Percentiles rank a stretch among this genome's conserved stretches.
Conservation (phyloP, 2,329 filamentous ascomycete genomes). For the Clonostachys chloroleuca region DNA sequence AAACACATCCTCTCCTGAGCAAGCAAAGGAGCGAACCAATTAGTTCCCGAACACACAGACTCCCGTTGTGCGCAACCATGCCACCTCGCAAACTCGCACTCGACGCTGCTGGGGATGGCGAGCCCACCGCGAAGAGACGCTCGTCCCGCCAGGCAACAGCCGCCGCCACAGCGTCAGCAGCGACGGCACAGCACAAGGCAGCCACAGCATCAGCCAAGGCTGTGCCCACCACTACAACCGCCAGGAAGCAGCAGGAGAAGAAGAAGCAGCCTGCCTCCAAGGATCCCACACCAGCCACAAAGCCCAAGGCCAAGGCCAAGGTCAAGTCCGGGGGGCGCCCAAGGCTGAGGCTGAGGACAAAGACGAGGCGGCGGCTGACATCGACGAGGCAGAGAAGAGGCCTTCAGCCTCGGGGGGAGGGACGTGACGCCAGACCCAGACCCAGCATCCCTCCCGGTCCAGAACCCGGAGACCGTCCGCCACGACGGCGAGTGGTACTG, state of each 20-base stretch:
- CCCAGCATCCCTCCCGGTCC: constrained; percentile 23
- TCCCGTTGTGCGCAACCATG: constrained; percentile 5
- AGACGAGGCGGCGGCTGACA: background rate
- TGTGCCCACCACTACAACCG: background rate
- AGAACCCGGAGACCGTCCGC: constrained; percentile 28
- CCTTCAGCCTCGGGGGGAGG: background rate
- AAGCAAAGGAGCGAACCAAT: too few relatives aligned
- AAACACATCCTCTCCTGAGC: too few relatives aligned
- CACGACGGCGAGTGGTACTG: constrained; percentile 55
- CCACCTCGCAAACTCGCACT: constrained; percentile 10
- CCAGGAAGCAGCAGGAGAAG: background rate
- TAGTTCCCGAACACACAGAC: too few relatives aligned
- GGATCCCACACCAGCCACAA: background rate
- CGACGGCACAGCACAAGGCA: background rate
- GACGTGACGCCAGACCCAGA: constrained; percentile 19
- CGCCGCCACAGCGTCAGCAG: constrained; percentile 1
- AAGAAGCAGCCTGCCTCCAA: background rate
- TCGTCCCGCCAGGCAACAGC: constrained; percentile 16
- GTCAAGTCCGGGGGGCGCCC: background rate
- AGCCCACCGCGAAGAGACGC: constrained; percentile 15
- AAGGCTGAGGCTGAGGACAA: background rate
- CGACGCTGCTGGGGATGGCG: constrained; percentile 5
- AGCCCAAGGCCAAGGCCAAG: constrained; percentile 1
- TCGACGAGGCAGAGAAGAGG: background rate
- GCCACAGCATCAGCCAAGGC: background rate